These are phyloP conservation scores for Solanum hybrid DNA, from an alignment of 305 asterid genomes.

Conservation along the genomic window DNA sequence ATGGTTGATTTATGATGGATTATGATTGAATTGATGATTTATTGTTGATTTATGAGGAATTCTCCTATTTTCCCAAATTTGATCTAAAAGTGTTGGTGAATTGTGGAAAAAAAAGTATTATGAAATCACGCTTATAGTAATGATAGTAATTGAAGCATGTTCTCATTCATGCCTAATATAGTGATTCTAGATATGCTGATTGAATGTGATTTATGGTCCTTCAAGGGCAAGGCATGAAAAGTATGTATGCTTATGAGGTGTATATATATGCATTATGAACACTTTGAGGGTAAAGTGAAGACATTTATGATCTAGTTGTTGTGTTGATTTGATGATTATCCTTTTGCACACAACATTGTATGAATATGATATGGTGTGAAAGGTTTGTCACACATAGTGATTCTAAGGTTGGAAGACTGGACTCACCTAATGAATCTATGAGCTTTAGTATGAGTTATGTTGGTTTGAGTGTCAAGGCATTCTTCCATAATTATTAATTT, in stretches of 20 bases:
- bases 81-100: background rate
- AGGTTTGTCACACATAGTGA: background rate
- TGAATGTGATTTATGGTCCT: background rate
- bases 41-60: background rate
- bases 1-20: background rate
- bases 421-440: too few species aligned
- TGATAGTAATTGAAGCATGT: background rate
- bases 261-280: background rate
- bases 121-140: background rate
- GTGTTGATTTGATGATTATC: background rate
- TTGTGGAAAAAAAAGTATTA: background rate
- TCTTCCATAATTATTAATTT: too few species aligned
- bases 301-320: background rate
- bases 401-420: background rate
- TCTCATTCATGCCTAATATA: background rate
- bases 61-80: background rate
- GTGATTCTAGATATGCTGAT: too few species aligned
- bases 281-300: background rate
- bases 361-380: background rate
- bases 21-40: background rate
- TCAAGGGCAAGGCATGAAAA: background rate
- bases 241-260: background rate
- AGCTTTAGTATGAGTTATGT: too few species aligned
- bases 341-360: background rate
- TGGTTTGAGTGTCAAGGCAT: too few species aligned